A percentile compares a stretch with the other conserved stretches of the same genome.
These are phyloP conservation scores for Leucoagaricus sp. DNA, from an alignment of 1,284 basidiomycete species.

Conservation along the genomic window DNA sequence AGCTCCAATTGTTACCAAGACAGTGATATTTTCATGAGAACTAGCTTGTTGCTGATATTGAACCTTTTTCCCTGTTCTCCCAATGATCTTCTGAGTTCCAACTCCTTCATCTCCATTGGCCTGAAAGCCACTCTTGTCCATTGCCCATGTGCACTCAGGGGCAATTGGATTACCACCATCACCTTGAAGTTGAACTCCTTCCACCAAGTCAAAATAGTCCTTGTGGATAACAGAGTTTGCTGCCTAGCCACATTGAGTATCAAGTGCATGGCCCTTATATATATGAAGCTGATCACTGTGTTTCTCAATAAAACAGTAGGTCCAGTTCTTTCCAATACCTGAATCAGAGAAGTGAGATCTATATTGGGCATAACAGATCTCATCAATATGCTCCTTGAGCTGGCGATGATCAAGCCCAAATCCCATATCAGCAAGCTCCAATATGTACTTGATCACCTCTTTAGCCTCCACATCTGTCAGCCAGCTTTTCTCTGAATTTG, in stretches of 20 bases:
- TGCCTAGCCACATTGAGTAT: slow-evolving; percentile 28
- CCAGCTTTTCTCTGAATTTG: slow-evolving; percentile 26
- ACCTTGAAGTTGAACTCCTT: slow-evolving; percentile 27
- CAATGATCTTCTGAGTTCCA: too few species aligned
- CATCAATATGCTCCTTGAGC: slow-evolving; percentile 32
- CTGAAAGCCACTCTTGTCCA: slow-evolving; percentile 38
- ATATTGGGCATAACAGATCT: slow-evolving; percentile 24
- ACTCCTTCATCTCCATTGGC: too few species aligned
- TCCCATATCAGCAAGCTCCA: slow-evolving; percentile 28
- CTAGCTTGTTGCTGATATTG: too few species aligned
- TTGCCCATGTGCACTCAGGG: slow-evolving; percentile 30
- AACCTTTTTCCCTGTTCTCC: too few species aligned
- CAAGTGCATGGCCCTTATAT: slow-evolving; percentile 31
- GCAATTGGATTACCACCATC: slow-evolving; percentile 24
- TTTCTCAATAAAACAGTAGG: slow-evolving; percentile 30
- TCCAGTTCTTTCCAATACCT: slow-evolving; percentile 37
- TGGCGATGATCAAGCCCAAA: slow-evolving; percentile 34
- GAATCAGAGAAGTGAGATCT: slow-evolving; percentile 26
- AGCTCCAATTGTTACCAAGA: too few species aligned
- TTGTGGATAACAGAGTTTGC: slow-evolving; percentile 31
- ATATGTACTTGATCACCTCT: slow-evolving; percentile 29
- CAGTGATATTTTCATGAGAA: too few species aligned
- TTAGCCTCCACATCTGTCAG: slow-evolving; percentile 27
- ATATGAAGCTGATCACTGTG: slow-evolving; percentile 29
- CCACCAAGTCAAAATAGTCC: slow-evolving; percentile 23